These are phyloP conservation scores for Lipomyces sp. DNA, from an alignment of 805 yeast genomes.

Conservation along the genomic window DNA sequence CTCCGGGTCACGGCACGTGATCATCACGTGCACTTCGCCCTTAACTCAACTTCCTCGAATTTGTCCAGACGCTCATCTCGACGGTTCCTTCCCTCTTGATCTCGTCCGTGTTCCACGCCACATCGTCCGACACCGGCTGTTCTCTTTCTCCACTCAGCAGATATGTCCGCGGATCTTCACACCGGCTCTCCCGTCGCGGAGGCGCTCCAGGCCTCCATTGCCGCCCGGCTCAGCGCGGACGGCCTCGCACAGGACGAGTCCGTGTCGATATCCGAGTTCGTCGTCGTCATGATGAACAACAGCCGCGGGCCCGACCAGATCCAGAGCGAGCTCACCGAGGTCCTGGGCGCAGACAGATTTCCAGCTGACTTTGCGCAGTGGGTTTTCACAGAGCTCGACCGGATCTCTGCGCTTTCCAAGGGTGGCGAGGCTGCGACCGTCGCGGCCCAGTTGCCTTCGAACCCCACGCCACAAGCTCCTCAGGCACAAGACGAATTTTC, in stretches of 20 bases:
- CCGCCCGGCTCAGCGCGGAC: slow-evolving; percentile 24
- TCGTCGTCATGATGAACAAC: slow-evolving; percentile 34
- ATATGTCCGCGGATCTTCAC: slow-evolving; percentile 1
- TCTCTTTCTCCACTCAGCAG: not conserved
- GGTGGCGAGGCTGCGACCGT: no score
- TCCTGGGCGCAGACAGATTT: slow-evolving; percentile 33
- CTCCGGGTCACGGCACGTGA: no score
- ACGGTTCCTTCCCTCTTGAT: no score
- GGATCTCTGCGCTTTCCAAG: slow-evolving; percentile 1
- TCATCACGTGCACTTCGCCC: no score
- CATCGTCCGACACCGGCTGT: no score
- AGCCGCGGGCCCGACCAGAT: slow-evolving; percentile 30
- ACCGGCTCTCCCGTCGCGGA: slow-evolving; percentile 27
- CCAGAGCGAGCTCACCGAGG: slow-evolving; percentile 28
- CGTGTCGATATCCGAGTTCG: slow-evolving; percentile 34
- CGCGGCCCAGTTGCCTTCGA: no score
- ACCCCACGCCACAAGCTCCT: no score
- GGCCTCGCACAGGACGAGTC: slow-evolving; percentile 33
- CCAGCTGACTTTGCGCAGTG: slow-evolving; percentile 29
- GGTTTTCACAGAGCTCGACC: slow-evolving; percentile 27
- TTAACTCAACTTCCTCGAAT: no score
- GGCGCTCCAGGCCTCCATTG: slow-evolving; percentile 25
- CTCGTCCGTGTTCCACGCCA: no score
- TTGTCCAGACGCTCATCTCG: no score
- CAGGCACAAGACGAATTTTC: no score